These are phyloP conservation scores for Vigna nakashimae DNA, from an alignment of 306 rosid genomes.

Conservation along the genomic window DNA sequence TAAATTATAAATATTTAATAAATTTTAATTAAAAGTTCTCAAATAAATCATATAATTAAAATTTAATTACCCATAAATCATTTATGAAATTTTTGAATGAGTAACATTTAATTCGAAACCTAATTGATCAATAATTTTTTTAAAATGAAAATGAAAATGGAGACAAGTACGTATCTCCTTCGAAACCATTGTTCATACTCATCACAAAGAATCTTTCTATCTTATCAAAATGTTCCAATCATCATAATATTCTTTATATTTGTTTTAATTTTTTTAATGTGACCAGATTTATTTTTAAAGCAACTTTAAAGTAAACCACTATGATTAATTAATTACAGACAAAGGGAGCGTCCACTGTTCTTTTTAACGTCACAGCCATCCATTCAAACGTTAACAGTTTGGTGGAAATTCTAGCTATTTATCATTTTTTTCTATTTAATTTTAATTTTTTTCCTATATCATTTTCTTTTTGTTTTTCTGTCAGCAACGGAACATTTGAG, in stretches of 20 bases:
- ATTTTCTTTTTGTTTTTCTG: neutral
- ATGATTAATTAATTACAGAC: neutral
- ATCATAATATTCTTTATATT: neutral
- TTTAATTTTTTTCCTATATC: neutral
- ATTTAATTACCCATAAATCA: no score
- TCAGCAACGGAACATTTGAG: conserved; percentile 30
- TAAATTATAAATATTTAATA: no score
- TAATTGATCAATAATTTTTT: no score
- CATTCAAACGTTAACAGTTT: neutral
- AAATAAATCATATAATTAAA: no score
- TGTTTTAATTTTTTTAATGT: neutral
- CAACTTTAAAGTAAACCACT: neutral
- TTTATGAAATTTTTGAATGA: no score
- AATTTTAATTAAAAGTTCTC: no score
- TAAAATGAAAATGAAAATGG: no score
- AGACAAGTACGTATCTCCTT: no score
- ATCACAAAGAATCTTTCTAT: no score
- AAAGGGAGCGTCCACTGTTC: neutral
- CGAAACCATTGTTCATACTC: no score
- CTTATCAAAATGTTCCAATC: no score
- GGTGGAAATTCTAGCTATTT: neutral
- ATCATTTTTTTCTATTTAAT: neutral
- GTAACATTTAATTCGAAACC: no score
- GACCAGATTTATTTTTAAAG: neutral
- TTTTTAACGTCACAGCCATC: neutral